Evolutionary conservation across 1,284 basidiomycete species (phyloP), one percentile per base, ranked within the genome.

Genomic region (Melampsora americana): DNA sequence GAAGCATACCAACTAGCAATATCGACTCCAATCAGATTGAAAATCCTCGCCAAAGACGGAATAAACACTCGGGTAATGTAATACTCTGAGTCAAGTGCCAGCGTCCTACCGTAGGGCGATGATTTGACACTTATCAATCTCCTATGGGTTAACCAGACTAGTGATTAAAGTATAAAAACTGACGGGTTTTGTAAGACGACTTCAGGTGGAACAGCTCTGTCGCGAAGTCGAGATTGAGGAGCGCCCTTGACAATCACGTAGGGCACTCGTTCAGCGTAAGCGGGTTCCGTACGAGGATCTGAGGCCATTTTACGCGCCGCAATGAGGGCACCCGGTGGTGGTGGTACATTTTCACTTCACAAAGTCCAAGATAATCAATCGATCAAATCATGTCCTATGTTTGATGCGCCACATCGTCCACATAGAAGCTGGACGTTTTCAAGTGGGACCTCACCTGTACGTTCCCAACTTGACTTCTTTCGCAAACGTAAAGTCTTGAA

Each of bases 391-490:
- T 26, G 14, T 28, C 18, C 9, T 44, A 1, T 11, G 14, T 44
- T 44, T 14, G 16, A 16, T 44, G 16, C 53, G 3, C 5, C 65
- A 68, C 14, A 61, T 12, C 28, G 0, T 23, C 11, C 56, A 9
- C 30, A 59, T 26, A 20, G 23, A 12, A n/a, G n/a, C n/a, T n/a
- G n/a, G n/a, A n/a, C n/a, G n/a, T n/a, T n/a, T n/a, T n/a, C n/a
- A 30, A 59, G 30, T 26, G 7, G 23, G n/a, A 59, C 16, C 35
- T 79, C 77, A 91, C 92, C 90, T 92, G 81, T 96, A 96, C 0
- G 90, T 91, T 5, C 95, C 95, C 84, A 98, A 86, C 80, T 86
- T 89, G 35, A 99, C 94, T 83, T 95, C 93, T 81, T 96, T 96
- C 0, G 95, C 90, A 79, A 97, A 92, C 66, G 94, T 90, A 80